Conservation (phyloP, 192 early-diverging fungal genomes). For the Piromyces finnis region DNA sequence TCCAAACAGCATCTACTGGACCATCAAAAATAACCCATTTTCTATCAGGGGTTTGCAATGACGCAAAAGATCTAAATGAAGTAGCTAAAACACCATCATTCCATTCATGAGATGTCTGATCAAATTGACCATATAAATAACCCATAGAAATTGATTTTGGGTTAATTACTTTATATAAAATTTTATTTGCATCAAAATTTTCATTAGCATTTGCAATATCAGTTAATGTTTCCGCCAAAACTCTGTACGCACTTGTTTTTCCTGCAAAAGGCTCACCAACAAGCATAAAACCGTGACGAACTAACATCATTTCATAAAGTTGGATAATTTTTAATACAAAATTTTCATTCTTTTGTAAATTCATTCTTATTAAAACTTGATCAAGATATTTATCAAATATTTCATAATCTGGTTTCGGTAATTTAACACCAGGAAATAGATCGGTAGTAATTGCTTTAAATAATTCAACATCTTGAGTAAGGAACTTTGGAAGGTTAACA, state of each 20-base stretch:
- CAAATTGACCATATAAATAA: neutral
- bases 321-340: neutral
- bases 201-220: neutral
- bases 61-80: neutral
- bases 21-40: neutral
- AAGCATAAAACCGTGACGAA: neutral
- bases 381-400: neutral
- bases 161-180: neutral
- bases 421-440: neutral
- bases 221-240: neutral
- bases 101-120: neutral
- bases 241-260: neutral
- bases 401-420: neutral
- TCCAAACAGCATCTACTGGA: constrained; percentile 17
- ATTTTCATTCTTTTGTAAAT: neutral
- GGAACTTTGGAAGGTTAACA: neutral
- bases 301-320: neutral
- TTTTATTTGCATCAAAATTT: constrained; percentile 8
- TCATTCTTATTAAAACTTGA: neutral
- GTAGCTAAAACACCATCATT: neutral
- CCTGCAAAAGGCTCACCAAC: neutral
- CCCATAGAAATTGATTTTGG: neutral
- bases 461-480: neutral
- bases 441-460: neutral
- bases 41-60: neutral